Conservation (phyloP, 306 rosid genomes). For the Dicorynia guianensis region DNA sequence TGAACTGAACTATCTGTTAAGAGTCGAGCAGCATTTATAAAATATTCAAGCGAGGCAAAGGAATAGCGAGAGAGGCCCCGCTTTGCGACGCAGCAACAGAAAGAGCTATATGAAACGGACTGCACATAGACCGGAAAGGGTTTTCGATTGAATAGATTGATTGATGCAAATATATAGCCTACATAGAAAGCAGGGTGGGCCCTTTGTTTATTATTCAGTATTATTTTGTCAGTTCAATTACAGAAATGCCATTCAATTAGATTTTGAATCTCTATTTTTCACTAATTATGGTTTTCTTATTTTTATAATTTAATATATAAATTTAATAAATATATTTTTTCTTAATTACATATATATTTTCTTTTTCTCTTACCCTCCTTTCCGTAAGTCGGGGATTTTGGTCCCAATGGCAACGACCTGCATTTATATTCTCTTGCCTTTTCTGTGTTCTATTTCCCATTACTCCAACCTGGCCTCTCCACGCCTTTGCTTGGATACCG, state of each 20-base stretch:
- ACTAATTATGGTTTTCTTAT: no score
- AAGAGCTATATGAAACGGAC: not conserved
- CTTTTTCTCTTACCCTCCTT: no score
- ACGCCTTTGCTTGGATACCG: not conserved
- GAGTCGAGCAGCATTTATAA: not conserved
- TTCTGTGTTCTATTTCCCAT: not conserved
- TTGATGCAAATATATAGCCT: not conserved
- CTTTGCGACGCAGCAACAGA: constrained; percentile 1
- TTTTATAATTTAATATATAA: not conserved
- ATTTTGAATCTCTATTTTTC: no score
- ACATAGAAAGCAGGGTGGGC: not conserved
- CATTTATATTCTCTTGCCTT: not conserved
- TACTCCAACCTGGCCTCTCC: no score
- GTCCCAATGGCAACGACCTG: not conserved
- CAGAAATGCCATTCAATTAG: no score
- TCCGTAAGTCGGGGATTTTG: no score
- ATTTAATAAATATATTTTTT: not conserved
- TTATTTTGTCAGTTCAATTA: constrained; percentile 25
- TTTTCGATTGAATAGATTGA: not conserved
- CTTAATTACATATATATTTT: no score
- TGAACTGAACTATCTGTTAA: not conserved
- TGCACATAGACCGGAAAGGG: not conserved
- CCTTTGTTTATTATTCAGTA: not conserved
- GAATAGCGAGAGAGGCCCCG: not conserved
- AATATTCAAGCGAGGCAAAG: no score